Base-by-base conservation (phyloP, 352 stramenopile genomes). In the Nannochloropsis limnetica region DNA sequence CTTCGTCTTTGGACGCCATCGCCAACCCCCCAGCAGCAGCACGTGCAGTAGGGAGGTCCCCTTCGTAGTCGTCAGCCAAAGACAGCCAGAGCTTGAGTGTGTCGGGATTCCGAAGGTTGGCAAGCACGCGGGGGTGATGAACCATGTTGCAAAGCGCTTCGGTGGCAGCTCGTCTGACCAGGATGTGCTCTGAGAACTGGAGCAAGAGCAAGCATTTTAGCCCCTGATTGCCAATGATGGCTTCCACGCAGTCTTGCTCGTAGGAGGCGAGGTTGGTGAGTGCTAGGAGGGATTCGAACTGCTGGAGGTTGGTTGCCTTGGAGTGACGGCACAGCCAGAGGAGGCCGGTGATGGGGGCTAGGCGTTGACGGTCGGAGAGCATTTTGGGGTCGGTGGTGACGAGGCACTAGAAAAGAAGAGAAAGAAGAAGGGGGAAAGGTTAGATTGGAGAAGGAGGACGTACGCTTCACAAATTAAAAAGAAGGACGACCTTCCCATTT, bases 81-180 rank as follows among this genome's bases (percentile, higher is more conserved):
- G 86, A 80, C n/a, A 88, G 61, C 85, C 84, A 89, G 15, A 89
- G 81, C 74, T 84, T 84, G 28, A 87, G 45, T 25, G 79, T 86
- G 9, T 89, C 86, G 20, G 80, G 68, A 28, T 44, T 82, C 17
- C 68, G 94, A n/a, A 96, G 86, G 82, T 94, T 92, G 17, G 95
- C 90, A 28, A 99, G 92, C 68, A 98, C 93, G 27, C 93, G 88
- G 31, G 94, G 89, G 86, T 97, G 92, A 11, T 92, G 93, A 28
- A 98, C 86, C 81, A 99, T 87, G 85, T 99, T 99, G 85, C 91
- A 96, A 43, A 99, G 88, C 2, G 93, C 90, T 87, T 99, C 96
- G 2, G 95, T 98, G 8, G 95, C 94, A 9, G 96, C 96, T 80
- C 94, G 91, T 81, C 96, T 92, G 81, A 99, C 94, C 82, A 99